Percentiles rank a stretch among this genome's conserved stretches.
phyloP scores from a whole-genome alignment of 1,139 yeast genomes.

The Pichia sorboxylosa region DNA sequence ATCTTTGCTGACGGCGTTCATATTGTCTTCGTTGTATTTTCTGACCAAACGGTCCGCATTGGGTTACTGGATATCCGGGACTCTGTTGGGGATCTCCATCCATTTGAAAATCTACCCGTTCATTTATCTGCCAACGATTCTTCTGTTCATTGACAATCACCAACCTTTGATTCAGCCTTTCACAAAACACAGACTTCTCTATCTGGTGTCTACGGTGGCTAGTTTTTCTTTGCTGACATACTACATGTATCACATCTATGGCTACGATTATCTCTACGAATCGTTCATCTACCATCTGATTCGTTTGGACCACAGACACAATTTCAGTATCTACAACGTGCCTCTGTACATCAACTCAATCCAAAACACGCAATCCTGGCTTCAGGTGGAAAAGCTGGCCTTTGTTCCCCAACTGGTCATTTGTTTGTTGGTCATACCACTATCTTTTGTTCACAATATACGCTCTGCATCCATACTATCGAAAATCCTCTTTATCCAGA shows the following conservation, averaged over 20 bases:
- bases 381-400: conserved; percentile 38
- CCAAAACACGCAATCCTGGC: conserved; percentile 1
- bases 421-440: conserved; percentile 50
- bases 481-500: conserved; percentile 74
- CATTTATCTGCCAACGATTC: conserved; percentile 57
- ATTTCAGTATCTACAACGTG: conserved; percentile 79
- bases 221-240: conserved; percentile 39
- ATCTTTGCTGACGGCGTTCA: conserved; percentile 70
- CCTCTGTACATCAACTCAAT: conserved; percentile 59
- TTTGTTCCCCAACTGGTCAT: conserved; percentile 72
- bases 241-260: conserved; percentile 57
- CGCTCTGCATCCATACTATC: conserved; percentile 15
- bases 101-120: conserved; percentile 90
- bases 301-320: conserved; percentile 87
- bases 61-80: conserved; percentile 45
- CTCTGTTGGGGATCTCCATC: conserved; percentile 63
- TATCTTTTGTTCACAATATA: conserved; percentile 22
- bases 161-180: conserved; percentile 29
- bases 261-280: conserved; percentile 64
- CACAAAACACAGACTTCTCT: conserved; percentile 36
- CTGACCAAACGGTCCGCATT: conserved; percentile 16
- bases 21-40: conserved; percentile 47
- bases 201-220: conserved; percentile 28
- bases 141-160: conserved; percentile 23
- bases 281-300: conserved; percentile 75